phyloP scores from a whole-genome alignment of 1,284 basidiomycete species.

The Cutaneotrichosporon cutaneum region DNA sequence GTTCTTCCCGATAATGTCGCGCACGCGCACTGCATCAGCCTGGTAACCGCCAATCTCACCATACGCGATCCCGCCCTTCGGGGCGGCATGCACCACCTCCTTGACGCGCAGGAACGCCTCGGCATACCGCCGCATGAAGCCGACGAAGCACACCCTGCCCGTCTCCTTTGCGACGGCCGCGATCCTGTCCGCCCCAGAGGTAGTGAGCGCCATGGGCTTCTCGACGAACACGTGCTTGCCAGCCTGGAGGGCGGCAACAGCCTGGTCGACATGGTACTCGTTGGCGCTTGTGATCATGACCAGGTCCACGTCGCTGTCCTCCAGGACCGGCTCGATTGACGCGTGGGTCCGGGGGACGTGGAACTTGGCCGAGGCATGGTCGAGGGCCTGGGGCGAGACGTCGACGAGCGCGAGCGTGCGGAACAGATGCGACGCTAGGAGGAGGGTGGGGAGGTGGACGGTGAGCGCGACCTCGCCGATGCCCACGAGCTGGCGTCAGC shows the following conservation, averaged over 20 bases:
- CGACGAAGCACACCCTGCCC: constrained; percentile 40
- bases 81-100: constrained; percentile 31
- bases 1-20: constrained; percentile 56
- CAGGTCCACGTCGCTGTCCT: constrained; percentile 41
- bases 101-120: constrained; percentile 48
- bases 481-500: constrained; percentile 21
- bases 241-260: constrained; percentile 23
- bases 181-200: constrained; percentile 32
- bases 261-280: constrained; percentile 24
- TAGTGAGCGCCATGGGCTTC: constrained; percentile 42
- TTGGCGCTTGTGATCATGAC: constrained; percentile 40
- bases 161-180: constrained; percentile 26
- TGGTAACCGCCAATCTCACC: constrained; percentile 5
- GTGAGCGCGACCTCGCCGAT: constrained; percentile 19
- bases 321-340: constrained; percentile 31
- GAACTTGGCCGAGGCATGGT: constrained; percentile 44
- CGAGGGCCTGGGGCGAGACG: constrained; percentile 35
- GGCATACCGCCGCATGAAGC: constrained; percentile 54
- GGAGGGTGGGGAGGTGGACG: constrained; percentile 28
- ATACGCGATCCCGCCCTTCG: constrained; percentile 16
- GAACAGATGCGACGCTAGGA: constrained; percentile 27
- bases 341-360: constrained; percentile 25
- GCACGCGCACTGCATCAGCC: constrained; percentile 36
- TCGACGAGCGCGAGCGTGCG: constrained; percentile 43
- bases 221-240: constrained; percentile 45